Evolutionary conservation across 176 grass and related monocot genomes (phyloP), one percentile per base, ranked within the genome.

Genomic region (Alloteropsis semialata): DNA sequence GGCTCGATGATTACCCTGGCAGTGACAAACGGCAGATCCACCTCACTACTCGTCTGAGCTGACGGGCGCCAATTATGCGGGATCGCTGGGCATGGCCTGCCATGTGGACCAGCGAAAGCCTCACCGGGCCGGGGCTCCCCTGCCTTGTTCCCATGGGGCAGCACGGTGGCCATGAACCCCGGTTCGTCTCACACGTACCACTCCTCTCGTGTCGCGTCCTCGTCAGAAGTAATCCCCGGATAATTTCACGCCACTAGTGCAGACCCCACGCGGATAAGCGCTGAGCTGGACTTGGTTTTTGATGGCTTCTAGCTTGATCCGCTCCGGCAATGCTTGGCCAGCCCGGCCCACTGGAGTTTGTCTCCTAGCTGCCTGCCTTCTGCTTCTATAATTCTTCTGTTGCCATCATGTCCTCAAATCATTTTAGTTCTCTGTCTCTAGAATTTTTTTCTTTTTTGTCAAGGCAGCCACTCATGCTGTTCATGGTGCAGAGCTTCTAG

Each of bases 181-280:
- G 75, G 51, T 22, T 19, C 65, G 7, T 69, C 59, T 1, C 69
- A 43, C 53, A 76, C 54, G 82, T 51, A 80, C 77, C 77, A 68
- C 54, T 49, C 16, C 73, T 51, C 38, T 21, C 2, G 45, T 2
- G 6, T 27, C 34, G 44, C 79, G n/a, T 75, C 80, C 49, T 41
- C 86, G 45, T 88, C 78, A 29, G 78, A 86, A 77, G 61, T 38
- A 54, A 36, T 74, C 19, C 32, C 14, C 11, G 5, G 49, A 56
- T 72, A 22, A 78, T 65, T 42, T 0, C 57, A 78, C 57, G 16
- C 84, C 88, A 86, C 78, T 9, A 58, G 79, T 69, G 58, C 58
- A 27, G 79, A 15, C 61, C 44, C 60, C 77, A 51, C 44, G 69
- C 51, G 30, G 88, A 90, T 90, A 87, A 90, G 80, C 22, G 88